Conservation (phyloP, 2,329 filamentous ascomycete species). For the Trichophyton benhamiae region DNA sequence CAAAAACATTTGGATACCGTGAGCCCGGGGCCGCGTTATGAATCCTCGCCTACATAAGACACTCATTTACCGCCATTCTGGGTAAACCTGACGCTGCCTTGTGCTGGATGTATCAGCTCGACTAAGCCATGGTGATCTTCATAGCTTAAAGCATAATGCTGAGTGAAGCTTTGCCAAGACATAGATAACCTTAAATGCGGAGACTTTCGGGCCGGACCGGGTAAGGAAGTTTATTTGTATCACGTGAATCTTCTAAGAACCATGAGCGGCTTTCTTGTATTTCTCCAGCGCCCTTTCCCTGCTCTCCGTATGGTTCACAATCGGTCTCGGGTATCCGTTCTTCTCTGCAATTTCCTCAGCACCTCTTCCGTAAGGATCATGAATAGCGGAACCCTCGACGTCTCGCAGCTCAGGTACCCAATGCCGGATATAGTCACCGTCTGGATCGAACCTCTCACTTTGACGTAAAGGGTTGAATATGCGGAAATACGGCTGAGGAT, state of each 20-base stretch:
- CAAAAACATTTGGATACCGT: too few relatives aligned
- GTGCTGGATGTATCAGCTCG: too few relatives aligned
- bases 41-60: too few relatives aligned
- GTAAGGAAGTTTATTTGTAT: background rate
- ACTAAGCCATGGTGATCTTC: too few relatives aligned
- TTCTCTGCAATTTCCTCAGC: conserved; percentile 47
- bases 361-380: conserved; percentile 65
- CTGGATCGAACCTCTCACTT: conserved; percentile 71
- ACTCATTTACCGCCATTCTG: too few relatives aligned
- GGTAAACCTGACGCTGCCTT: too few relatives aligned
- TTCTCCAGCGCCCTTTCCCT: conserved; percentile 55
- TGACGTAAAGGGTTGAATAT: conserved; percentile 81
- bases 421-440: conserved; percentile 66
- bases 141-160: background rate
- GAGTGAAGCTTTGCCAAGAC: background rate
- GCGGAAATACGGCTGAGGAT: conserved; percentile 80
- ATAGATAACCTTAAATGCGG: background rate
- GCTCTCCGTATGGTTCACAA: conserved; percentile 61
- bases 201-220: background rate
- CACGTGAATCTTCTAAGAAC: background rate
- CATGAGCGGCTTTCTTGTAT: conserved; percentile 34
- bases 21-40: too few relatives aligned
- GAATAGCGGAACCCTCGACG: conserved; percentile 56
- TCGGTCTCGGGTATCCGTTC: conserved; percentile 59
- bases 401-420: conserved; percentile 66